Evolutionary conservation across 2,329 filamentous ascomycete genomes (phyloP).

Genomic region (Pseudogymnoascus sp.): DNA sequence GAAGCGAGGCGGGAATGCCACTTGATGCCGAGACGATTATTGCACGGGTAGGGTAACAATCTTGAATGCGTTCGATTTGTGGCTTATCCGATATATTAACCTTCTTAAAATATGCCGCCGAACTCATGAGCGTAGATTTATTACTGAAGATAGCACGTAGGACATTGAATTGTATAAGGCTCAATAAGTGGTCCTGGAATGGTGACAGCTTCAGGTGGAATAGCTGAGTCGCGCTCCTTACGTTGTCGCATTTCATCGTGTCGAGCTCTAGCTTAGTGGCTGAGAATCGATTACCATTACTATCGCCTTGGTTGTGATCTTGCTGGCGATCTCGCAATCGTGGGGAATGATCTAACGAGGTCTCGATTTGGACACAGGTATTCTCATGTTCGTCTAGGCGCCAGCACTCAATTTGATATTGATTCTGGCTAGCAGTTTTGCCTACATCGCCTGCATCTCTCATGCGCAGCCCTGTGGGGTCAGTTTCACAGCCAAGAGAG

Average conservation of each 20-base stretch:
- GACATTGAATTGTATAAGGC: neutral
- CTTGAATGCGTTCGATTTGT: neutral
- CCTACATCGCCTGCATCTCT: neutral
- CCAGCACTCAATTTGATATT: neutral
- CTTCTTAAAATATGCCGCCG: neutral
- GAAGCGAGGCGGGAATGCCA: conserved; percentile 10
- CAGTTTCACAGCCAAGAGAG: neutral
- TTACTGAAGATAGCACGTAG: neutral
- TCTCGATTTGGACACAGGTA: neutral
- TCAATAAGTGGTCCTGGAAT: neutral
- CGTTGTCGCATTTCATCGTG: neutral
- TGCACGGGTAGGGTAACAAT: neutral
- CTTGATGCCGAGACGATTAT: neutral
- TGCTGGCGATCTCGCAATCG: neutral
- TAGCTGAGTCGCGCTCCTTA: neutral
- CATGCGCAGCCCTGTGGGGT: neutral
- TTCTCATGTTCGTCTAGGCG: neutral
- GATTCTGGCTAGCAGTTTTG: neutral
- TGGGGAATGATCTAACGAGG: neutral
- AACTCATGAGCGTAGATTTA: neutral
- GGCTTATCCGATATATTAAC: neutral
- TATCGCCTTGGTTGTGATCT: neutral
- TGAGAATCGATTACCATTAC: neutral
- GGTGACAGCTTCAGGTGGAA: neutral
- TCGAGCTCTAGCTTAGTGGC: neutral